These are phyloP conservation scores for Lentithecium fluviatile DNA, from an alignment of 495 filamentous ascomycete genomes.

Conservation along the genomic window DNA sequence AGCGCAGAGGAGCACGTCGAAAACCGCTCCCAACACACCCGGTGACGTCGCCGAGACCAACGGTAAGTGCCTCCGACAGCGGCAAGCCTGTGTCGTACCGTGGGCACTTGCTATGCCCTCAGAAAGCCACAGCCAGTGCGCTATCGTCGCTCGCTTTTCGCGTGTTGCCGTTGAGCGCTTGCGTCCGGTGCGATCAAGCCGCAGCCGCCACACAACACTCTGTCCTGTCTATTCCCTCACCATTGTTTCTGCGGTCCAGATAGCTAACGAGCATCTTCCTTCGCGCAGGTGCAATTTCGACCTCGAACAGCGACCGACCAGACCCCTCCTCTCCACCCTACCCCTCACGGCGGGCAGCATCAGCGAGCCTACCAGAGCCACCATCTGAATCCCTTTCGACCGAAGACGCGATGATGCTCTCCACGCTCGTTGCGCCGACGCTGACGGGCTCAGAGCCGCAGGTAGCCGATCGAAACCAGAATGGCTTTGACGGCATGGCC, in stretches of 20 bases:
- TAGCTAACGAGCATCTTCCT: neutral
- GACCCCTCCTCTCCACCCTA: slow-evolving; percentile 12
- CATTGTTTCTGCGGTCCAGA: neutral
- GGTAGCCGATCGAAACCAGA: neutral
- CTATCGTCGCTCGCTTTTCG: slow-evolving; percentile 3
- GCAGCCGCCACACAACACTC: slow-evolving; percentile 1
- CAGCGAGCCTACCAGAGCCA: neutral
- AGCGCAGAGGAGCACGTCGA: slow-evolving; percentile 36
- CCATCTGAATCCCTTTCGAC: neutral
- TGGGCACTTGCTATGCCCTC: neutral
- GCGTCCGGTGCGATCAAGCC: slow-evolving; percentile 15
- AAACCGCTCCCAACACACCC: slow-evolving; percentile 26
- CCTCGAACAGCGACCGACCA: slow-evolving; percentile 9
- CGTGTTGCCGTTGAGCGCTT: slow-evolving; percentile 13
- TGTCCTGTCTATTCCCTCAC: neutral
- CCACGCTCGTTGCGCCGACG: slow-evolving; percentile 5
- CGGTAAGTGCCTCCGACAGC: slow-evolving; percentile 10
- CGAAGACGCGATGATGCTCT: slow-evolving; percentile 9
- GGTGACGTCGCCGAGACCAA: slow-evolving; percentile 7
- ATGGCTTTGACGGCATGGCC: slow-evolving; percentile 23
- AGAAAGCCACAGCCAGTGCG: slow-evolving; percentile 4
- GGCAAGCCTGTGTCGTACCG: neutral
- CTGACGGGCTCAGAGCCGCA: neutral
- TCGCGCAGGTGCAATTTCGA: slow-evolving; percentile 9
- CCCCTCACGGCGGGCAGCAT: slow-evolving; percentile 12